These are phyloP conservation scores for Hyphopichia pseudoburtonii DNA, from an alignment of 1,139 yeast species.

Conservation along the genomic window DNA sequence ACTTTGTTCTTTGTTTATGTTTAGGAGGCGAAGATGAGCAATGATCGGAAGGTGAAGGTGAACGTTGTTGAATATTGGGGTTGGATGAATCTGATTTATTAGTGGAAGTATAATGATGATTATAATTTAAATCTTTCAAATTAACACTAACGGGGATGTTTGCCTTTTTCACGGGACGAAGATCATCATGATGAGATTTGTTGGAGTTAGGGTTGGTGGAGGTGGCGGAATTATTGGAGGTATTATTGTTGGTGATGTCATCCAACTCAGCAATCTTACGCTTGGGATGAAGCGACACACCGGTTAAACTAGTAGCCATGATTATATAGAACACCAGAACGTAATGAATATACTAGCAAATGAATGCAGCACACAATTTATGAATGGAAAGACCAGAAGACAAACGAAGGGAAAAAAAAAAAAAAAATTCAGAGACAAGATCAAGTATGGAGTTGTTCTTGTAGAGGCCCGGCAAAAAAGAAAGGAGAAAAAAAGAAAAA, in stretches of 20 bases:
- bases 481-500: too few species aligned
- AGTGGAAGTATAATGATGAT: constrained; percentile 11
- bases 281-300: constrained; percentile 22
- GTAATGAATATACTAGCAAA: too few species aligned
- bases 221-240: constrained; percentile 13
- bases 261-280: constrained; percentile 35
- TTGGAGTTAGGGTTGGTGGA: background rate
- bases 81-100: constrained; percentile 6
- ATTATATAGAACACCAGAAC: background rate
- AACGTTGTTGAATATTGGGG: constrained; percentile 20
- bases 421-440: too few species aligned
- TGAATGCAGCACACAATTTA: too few species aligned
- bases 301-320: constrained; percentile 30
- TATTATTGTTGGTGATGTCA: constrained; percentile 30
- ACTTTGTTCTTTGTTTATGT: constrained; percentile 15
- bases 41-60: constrained; percentile 27
- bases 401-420: too few species aligned
- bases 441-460: too few species aligned
- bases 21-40: constrained; percentile 8
- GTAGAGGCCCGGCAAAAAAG: too few species aligned
- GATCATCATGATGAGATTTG: too few species aligned
- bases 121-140: constrained; percentile 8
- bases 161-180: constrained; percentile 2
- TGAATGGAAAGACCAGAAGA: too few species aligned
- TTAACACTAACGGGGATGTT: constrained; percentile 6